Evolutionary conservation across 345 rosid species (phyloP), one percentile per base, ranked within the genome.

Genomic region (Jatropha curcas): DNA sequence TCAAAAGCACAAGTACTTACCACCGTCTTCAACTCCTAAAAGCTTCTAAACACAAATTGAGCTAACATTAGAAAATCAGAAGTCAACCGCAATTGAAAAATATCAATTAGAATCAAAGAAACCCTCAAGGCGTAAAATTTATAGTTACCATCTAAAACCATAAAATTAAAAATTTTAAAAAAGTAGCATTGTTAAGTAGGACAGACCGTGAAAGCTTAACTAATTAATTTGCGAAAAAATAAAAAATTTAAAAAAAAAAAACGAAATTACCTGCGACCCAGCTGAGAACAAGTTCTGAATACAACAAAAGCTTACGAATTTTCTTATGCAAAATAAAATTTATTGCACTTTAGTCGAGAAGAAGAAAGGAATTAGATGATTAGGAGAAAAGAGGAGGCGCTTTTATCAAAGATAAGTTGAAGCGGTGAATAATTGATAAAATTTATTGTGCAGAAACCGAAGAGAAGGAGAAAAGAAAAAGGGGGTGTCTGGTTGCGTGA

Each of bases 211-310:
- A 72, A 27, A 72, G 37, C 13, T 7, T 20, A 50, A 27, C 46
- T 39, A 37, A 7, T 51, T 13, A 37, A 41, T 7, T 57, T 56
- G 14, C n/a, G n/a, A n/a, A n/a, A n/a, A n/a, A n/a, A n/a, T n/a
- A n/a, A n/a, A n/a, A 35, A 51, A 72, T 34, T 51, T 43, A 55
- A 45, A 37, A 22, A 33, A 41, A 46, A 65, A 51, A 9, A 51
- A 20, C 37, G 68, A 61, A 71, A 61, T 65, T 73, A 73, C 76
- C 71, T 73, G 71, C 45, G 52, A 50, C 60, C 45, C 65, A 64
- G 45, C 34, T 24, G 14, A 52, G 45, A 53, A 55, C 45, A 72
- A 55, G 53, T 31, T 22, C 28, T 19, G 19, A 33, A 33, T 16
- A 60, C 8, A 58, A 46, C 19, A 55, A 46, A 28, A 13, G 20